Base-by-base conservation (phyloP, 495 filamentous ascomycete genomes). In the Neurospora sp. region DNA sequence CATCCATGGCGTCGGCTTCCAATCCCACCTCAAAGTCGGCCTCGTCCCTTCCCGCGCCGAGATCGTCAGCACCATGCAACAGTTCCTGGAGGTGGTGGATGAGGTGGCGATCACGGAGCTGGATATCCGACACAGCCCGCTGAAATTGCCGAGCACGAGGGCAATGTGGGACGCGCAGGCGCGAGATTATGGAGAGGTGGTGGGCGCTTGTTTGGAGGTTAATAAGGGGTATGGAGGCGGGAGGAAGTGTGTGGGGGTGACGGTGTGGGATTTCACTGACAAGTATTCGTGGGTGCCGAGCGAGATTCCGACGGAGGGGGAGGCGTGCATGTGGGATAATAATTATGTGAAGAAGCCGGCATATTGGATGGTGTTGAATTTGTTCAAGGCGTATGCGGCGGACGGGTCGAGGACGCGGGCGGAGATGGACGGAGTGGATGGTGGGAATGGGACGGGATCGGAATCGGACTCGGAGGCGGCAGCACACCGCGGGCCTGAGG, bases 181-280 rank as follows among this genome's bases (percentile, higher is more conserved):
- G 40, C 81, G 75, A 6, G 87, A 88, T 69, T 91, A 89, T 73
- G 69, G 78, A 31, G 82, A 78, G 41, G 81, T 87, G 40, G 84
- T 87, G 10, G 80, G 78, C 10, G 86, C 87, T 0, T 91, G 89
- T 73, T 71, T 87, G 16, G 81, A 85, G 1, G 53, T 66, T 1
- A 66, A 35, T 4, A 66, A 37, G 27, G 53, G 53, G 6, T 66
- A 66, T 35, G 48, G n/a, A 5, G 20, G 48, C 5, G 53, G 83
- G 3, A 61, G 78, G 5, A 77, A 81, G 2, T 91, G 89, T 71
- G 82, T 89, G 22, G 89, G 88, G 3, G 79, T 90, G 35, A 89
- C 86, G 5, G 82, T 88, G 61, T 89, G 88, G 88, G 87, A 89
- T 73, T 89, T 84, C 78, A 86, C 85, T 6, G 88, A 90, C 61